Conservation (phyloP, 1,139 yeast species). For the Maudiozyma humilis region DNA sequence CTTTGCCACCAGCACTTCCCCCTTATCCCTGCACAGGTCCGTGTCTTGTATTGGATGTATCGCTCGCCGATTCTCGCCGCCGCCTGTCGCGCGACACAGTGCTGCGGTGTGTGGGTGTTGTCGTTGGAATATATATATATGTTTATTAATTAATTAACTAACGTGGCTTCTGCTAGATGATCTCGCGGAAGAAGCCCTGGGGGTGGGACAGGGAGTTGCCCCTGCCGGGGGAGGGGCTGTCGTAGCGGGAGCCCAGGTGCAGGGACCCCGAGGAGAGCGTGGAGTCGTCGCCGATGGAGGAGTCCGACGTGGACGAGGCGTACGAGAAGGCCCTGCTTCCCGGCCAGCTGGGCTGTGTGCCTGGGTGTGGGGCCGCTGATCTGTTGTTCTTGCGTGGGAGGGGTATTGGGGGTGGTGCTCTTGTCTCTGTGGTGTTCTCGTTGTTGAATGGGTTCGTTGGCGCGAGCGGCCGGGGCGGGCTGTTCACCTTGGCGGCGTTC, state of each 20-base stretch:
- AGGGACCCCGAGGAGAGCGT: constrained; percentile 10
- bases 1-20: too few relatives aligned
- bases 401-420: constrained; percentile 22
- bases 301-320: neutral
- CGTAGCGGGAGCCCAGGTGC: constrained; percentile 5
- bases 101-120: neutral
- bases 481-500: neutral
- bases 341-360: neutral
- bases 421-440: constrained; percentile 23
- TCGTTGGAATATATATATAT: neutral
- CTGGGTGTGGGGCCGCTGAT: neutral
- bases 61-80: too few relatives aligned
- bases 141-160: too few relatives aligned
- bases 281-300: constrained; percentile 5
- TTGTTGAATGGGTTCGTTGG: constrained; percentile 23
- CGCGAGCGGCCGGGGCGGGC: neutral
- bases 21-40: too few relatives aligned
- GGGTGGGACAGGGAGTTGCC: neutral
- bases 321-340: neutral
- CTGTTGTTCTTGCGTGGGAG: constrained; percentile 14
- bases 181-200: constrained; percentile 15
- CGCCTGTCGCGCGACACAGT: neutral
- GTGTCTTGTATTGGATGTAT: too few relatives aligned
- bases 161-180: too few relatives aligned
- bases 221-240: neutral